These are phyloP conservation scores for Aspergillus bombycis DNA, from an alignment of 2,329 filamentous ascomycete species.

Conservation along the genomic window DNA sequence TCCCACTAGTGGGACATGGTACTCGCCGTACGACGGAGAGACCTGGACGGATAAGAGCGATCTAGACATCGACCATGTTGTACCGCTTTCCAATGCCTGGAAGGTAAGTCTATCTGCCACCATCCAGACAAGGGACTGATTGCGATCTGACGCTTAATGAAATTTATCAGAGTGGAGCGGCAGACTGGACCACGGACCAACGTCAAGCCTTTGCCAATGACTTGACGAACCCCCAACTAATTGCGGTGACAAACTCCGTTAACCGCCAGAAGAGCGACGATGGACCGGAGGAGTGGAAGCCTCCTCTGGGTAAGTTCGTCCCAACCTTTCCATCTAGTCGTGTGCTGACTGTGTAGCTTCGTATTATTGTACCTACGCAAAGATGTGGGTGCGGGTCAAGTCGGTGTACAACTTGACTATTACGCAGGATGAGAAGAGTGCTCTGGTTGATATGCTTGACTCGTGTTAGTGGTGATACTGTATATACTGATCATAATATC, in stretches of 20 bases:
- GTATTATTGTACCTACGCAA: constrained; percentile 79
- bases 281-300: constrained; percentile 77
- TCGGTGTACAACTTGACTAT: constrained; percentile 69
- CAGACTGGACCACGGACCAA: constrained; percentile 68
- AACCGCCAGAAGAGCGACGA: constrained; percentile 75
- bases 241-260: constrained; percentile 76
- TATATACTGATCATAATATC: not conserved
- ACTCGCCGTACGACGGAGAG: constrained; percentile 72
- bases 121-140: too few species aligned
- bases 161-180: constrained; percentile 61
- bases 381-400: constrained; percentile 79
- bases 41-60: constrained; percentile 70
- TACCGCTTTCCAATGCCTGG: constrained; percentile 81
- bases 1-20: constrained; percentile 69
- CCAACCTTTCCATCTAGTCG: not conserved
- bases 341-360: constrained; percentile 40
- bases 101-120: constrained; percentile 53
- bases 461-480: constrained; percentile 56
- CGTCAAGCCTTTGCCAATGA: constrained; percentile 77
- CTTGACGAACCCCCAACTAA: constrained; percentile 72
- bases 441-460: constrained; percentile 66
- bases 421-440: constrained; percentile 71
- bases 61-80: constrained; percentile 82
- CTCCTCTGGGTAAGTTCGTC: constrained; percentile 58
- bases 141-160: not conserved